These are phyloP conservation scores for Trichophyton mentagrophytes DNA, from an alignment of 2,329 filamentous ascomycete genomes.

Conservation along the genomic window DNA sequence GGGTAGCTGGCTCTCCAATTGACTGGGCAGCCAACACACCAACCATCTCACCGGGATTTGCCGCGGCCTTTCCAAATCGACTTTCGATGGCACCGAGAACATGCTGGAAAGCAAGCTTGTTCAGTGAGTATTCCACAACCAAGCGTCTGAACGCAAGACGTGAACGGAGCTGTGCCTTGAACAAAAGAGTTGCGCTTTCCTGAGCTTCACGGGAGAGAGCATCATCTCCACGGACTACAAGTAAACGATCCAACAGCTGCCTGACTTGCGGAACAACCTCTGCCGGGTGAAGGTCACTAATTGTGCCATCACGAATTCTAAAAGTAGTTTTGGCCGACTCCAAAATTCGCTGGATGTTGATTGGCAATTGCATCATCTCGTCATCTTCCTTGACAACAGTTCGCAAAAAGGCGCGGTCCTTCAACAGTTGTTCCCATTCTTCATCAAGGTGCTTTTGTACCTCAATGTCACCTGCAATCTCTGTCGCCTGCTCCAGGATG, in stretches of 20 bases:
- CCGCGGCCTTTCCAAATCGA: conserved; percentile 71
- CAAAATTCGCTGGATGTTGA: conserved; percentile 84
- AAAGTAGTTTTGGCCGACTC: conserved; percentile 83
- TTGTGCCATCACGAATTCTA: conserved; percentile 69
- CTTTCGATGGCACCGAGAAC: conserved; percentile 82
- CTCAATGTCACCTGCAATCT: conserved; percentile 75
- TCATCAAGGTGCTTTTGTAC: conserved; percentile 76
- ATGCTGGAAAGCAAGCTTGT: conserved; percentile 84
- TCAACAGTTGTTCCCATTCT: conserved; percentile 67
- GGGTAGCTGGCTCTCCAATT: conserved; percentile 94
- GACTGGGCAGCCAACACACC: conserved; percentile 95
- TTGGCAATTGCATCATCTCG: conserved; percentile 76
- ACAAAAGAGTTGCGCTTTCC: conserved; percentile 71
- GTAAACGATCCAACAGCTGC: conserved; percentile 60
- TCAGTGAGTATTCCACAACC: conserved; percentile 71
- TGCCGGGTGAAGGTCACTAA: conserved; percentile 78
- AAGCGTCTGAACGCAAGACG: conserved; percentile 86
- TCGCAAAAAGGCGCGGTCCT: conserved; percentile 66
- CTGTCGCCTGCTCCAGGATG: conserved; percentile 71
- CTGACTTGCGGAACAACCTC: conserved; percentile 74
- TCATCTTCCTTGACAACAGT: conserved; percentile 62
- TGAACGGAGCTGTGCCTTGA: conserved; percentile 84
- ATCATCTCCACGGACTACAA: conserved; percentile 78
- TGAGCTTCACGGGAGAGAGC: conserved; percentile 75
- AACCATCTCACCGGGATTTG: conserved; percentile 95